Conservation (phyloP, 805 yeast species). For the Isabelozyma gotoi region DNA sequence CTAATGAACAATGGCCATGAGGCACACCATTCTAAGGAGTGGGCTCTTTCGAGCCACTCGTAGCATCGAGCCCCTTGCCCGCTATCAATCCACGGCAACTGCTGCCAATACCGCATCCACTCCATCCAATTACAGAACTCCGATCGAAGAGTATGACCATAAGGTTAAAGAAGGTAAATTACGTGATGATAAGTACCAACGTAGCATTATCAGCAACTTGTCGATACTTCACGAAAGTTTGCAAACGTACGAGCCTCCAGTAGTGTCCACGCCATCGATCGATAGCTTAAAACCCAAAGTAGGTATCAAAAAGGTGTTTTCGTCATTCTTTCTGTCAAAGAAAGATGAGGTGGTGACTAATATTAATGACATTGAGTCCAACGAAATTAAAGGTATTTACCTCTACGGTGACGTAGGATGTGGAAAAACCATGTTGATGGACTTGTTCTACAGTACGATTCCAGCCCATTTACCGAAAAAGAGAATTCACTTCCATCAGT, state of each 20-base stretch:
- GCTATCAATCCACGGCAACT: too few species aligned
- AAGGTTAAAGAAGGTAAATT: constrained; percentile 50
- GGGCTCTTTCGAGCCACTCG: background rate
- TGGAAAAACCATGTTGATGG: constrained; percentile 98
- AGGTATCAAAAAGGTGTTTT: constrained; percentile 40
- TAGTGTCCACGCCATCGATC: constrained; percentile 52
- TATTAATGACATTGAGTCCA: constrained; percentile 13
- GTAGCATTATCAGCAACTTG: constrained; percentile 65
- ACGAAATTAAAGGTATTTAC: constrained; percentile 74
- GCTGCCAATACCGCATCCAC: too few species aligned
- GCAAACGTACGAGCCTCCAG: constrained; percentile 59
- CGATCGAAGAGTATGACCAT: constrained; percentile 51
- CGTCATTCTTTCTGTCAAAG: constrained; percentile 11
- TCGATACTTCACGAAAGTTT: constrained; percentile 59
- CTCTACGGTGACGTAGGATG: constrained; percentile 98
- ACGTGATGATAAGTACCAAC: constrained; percentile 77
- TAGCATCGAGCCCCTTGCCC: too few species aligned
- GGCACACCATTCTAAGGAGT: background rate
- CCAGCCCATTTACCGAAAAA: constrained; percentile 75
- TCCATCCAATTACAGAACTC: too few species aligned
- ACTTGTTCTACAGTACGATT: constrained; percentile 81
- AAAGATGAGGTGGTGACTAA: background rate
- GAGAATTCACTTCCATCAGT: constrained; percentile 92
- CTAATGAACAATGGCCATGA: background rate
- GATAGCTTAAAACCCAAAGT: constrained; percentile 50